Evolutionary conservation across 805 yeast genomes (phyloP).

Genomic region (Ascoidea tarda): DNA sequence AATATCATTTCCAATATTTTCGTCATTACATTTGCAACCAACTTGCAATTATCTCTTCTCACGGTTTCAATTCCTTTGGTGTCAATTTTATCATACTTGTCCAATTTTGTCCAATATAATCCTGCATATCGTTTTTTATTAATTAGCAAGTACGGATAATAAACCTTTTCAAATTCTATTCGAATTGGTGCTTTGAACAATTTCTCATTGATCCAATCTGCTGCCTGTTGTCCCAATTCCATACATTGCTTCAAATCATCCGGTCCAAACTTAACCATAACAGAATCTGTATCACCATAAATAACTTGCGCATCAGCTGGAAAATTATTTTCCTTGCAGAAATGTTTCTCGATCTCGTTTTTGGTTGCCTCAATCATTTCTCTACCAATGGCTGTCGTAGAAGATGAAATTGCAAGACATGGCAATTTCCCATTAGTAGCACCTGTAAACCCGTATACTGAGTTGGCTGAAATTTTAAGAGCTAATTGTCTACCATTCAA

Average conservation of each 20-base stretch:
- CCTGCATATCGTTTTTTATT: slow-evolving; percentile 98
- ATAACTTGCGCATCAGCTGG: slow-evolving; percentile 80
- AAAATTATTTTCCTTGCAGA: slow-evolving; percentile 70
- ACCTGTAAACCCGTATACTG: slow-evolving; percentile 98
- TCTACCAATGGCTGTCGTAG: slow-evolving; percentile 93
- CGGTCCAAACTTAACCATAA: slow-evolving; percentile 94
- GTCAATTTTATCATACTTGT: slow-evolving; percentile 93
- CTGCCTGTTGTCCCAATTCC: slow-evolving; percentile 91
- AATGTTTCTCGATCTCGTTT: slow-evolving; percentile 66
- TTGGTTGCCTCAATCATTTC: slow-evolving; percentile 92
- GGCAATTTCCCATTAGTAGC: slow-evolving; percentile 97
- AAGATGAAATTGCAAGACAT: slow-evolving; percentile 89
- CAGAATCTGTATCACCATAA: slow-evolving; percentile 99
- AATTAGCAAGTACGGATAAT: slow-evolving; percentile 85
- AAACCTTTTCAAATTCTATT: slow-evolving; percentile 91
- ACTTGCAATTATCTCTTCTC: slow-evolving; percentile 90
- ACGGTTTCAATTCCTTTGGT: slow-evolving; percentile 98
- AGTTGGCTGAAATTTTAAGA: slow-evolving; percentile 89
- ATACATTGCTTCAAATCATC: slow-evolving; percentile 70
- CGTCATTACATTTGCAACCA: slow-evolving; percentile 91
- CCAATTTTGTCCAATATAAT: slow-evolving; percentile 83
- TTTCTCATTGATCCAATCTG: slow-evolving; percentile 64
- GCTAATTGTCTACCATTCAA: slow-evolving; percentile 97
- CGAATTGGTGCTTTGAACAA: slow-evolving; percentile 78
- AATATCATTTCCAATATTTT: slow-evolving; percentile 74